Evolutionary conservation across 805 yeast genomes (phyloP).

Genomic region (Candida caryicola): DNA sequence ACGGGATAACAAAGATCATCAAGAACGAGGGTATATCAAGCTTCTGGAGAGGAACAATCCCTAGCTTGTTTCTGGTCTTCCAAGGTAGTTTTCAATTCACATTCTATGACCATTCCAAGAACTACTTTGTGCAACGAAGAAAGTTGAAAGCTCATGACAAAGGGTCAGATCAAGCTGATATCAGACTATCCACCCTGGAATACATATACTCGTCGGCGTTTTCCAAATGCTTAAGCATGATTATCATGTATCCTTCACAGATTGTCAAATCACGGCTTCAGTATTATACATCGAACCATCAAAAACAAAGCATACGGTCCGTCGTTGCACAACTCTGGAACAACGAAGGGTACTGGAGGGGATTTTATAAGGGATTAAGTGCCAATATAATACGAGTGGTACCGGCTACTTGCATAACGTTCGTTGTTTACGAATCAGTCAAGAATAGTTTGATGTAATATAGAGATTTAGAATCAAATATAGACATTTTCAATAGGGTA

Average conservation of each 20-base stretch:
- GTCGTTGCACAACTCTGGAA: slow-evolving; percentile 41
- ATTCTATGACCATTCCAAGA: slow-evolving; percentile 75
- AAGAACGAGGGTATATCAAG: slow-evolving; percentile 56
- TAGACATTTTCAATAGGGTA: too few species aligned
- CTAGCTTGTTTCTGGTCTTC: slow-evolving; percentile 75
- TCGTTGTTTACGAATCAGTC: slow-evolving; percentile 74
- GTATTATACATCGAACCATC: slow-evolving; percentile 17
- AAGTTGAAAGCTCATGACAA: too few species aligned
- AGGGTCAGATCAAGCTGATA: too few species aligned
- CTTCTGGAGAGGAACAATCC: slow-evolving; percentile 72
- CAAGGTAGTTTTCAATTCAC: slow-evolving; percentile 91
- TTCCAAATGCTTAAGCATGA: slow-evolving; percentile 67
- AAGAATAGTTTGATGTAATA: slow-evolving; percentile 8
- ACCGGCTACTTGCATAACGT: slow-evolving; percentile 92
- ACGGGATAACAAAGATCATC: slow-evolving; percentile 52
- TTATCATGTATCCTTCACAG: slow-evolving; percentile 79
- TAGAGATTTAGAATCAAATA: too few species aligned
- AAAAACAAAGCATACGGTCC: slow-evolving; percentile 15
- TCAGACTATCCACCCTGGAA: slow-evolving; percentile 47
- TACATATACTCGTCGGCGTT: slow-evolving; percentile 64
- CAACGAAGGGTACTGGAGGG: slow-evolving; percentile 53
- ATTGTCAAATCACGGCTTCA: slow-evolving; percentile 78
- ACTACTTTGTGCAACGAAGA: slow-evolving; percentile 13
- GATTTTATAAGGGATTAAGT: slow-evolving; percentile 79
- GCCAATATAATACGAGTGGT: slow-evolving; percentile 79